These are phyloP conservation scores for Pyricularia pennisetigena DNA, from an alignment of 2,329 filamentous ascomycete species.

Conservation along the genomic window DNA sequence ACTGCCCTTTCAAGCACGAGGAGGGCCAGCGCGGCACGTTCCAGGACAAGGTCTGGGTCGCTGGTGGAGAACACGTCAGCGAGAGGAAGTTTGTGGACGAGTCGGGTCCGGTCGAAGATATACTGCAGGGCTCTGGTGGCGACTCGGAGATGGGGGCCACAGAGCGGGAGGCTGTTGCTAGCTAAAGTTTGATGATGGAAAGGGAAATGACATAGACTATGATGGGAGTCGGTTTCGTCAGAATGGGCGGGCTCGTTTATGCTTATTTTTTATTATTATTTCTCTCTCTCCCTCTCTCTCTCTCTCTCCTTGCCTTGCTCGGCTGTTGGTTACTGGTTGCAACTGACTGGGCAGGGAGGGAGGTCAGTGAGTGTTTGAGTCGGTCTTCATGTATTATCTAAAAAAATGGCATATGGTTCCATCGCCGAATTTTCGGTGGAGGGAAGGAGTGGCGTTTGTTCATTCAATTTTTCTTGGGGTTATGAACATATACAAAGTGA, in stretches of 20 bases:
- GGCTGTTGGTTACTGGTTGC: not conserved
- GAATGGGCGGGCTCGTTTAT: not conserved
- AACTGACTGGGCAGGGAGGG: not conserved
- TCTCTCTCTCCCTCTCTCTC: not conserved
- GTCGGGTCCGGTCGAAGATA: slow-evolving; percentile 56
- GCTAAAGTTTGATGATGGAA: not conserved
- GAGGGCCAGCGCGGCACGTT: slow-evolving; percentile 82
- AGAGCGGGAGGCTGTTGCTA: slow-evolving; percentile 6
- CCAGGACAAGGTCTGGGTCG: slow-evolving; percentile 85
- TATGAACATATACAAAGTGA: not conserved
- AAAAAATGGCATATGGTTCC: not conserved
- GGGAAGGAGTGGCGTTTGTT: not conserved
- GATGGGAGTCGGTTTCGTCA: not conserved
- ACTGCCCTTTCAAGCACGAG: slow-evolving; percentile 80
- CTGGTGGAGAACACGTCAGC: slow-evolving; percentile 63
- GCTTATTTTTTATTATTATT: not conserved
- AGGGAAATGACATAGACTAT: not conserved
- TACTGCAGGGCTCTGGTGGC: slow-evolving; percentile 41
- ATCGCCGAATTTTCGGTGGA: not conserved
- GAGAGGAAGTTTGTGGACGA: slow-evolving; percentile 82
- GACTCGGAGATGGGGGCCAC: slow-evolving; percentile 28
- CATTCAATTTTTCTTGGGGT: not conserved
- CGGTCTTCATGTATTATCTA: not conserved
- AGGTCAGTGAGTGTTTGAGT: not conserved
- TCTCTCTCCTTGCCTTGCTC: not conserved